phyloP scores from a whole-genome alignment of 1,139 yeast genomes.

The Magnusiomyces sp. region DNA sequence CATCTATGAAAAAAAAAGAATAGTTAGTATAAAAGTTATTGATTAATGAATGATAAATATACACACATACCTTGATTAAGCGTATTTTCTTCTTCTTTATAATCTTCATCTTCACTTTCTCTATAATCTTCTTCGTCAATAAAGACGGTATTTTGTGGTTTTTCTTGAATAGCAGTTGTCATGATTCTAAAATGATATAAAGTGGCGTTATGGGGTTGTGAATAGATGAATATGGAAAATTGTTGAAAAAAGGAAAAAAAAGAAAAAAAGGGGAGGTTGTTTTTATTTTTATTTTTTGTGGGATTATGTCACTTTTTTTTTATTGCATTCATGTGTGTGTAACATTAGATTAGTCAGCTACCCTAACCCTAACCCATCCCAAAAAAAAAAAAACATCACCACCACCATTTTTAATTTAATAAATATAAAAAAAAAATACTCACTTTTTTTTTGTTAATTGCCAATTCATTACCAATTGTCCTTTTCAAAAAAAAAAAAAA shows the following conservation, averaged over 20 bases:
- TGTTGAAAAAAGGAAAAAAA: not conserved
- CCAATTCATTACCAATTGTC: too few species aligned
- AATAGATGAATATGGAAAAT: too few species aligned
- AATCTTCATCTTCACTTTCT: slow-evolving; percentile 63
- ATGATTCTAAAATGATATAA: too few species aligned
- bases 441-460: too few species aligned
- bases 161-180: slow-evolving; percentile 6
- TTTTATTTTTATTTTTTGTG: too few species aligned
- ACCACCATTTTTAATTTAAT: too few species aligned
- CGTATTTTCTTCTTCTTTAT: slow-evolving; percentile 20
- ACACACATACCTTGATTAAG: not conserved
- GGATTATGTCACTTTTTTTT: not conserved
- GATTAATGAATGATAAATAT: not conserved
- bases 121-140: slow-evolving; percentile 36
- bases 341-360: not conserved
- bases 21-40: not conserved
- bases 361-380: too few species aligned
- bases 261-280: not conserved
- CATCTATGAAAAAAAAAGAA: slow-evolving; percentile 1
- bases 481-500: too few species aligned
- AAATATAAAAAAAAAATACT: too few species aligned
- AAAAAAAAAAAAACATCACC: too few species aligned
- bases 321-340: not conserved
- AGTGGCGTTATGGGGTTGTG: slow-evolving; percentile 1
- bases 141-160: not conserved